phyloP scores from a whole-genome alignment of 2,329 filamentous ascomycete species.

The Tolypocladium sp. region DNA sequence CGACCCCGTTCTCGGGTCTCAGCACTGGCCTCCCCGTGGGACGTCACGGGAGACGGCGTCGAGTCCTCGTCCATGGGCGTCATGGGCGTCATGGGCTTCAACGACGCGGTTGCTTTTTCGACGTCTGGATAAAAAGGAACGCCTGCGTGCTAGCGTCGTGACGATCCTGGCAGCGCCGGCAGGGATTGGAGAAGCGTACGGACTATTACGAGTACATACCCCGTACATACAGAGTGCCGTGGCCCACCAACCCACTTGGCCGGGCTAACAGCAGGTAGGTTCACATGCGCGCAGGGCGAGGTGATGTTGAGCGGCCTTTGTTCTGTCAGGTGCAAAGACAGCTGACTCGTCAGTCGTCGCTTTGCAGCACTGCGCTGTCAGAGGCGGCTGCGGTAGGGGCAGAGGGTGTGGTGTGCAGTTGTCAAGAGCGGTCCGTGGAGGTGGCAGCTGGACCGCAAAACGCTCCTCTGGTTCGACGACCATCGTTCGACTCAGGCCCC shows the following conservation, averaged over 20 bases:
- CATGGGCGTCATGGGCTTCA: background rate
- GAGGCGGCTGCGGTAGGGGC: no score
- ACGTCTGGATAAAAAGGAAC: background rate
- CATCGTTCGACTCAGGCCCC: background rate
- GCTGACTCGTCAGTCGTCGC: background rate
- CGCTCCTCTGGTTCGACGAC: background rate
- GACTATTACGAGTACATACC: no score
- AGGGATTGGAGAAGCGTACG: background rate
- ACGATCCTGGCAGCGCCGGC: background rate
- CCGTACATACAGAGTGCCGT: no score
- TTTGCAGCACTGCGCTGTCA: no score
- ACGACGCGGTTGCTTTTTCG: background rate
- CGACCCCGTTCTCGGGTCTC: background rate
- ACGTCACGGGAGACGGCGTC: background rate
- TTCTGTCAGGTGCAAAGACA: background rate
- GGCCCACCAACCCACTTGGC: background rate
- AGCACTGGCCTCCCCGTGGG: background rate
- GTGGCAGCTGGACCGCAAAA: no score
- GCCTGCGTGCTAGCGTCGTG: background rate
- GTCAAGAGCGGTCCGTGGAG: background rate
- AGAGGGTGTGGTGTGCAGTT: no score
- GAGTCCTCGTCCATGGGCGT: background rate
- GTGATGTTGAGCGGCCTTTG: background rate
- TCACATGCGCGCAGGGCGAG: background rate
- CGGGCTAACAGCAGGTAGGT: no score